Base-by-base conservation (phyloP, 768 basidiomycete genomes). In the Clavaria fumosa region DNA sequence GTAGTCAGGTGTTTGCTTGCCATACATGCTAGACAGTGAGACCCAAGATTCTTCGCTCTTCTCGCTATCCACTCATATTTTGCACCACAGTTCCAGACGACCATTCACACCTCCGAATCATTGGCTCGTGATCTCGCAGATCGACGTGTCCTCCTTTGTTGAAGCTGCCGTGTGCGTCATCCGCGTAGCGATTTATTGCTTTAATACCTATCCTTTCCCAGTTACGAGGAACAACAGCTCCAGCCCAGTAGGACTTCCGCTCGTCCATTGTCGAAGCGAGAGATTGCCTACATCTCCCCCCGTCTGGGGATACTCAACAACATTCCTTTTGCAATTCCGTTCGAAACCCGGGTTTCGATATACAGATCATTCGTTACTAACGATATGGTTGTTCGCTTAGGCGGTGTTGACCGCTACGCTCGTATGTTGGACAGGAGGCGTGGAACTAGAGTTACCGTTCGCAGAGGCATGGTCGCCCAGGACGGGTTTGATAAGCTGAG, bases 321-420 rank as follows among this genome's bases (percentile, higher is more conserved):
- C 56, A 83, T 97, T 40, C 93, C 91, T 0, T 95, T 95, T 58
- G 75, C 88, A 4, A 81, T 97, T 39, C 91, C 93, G 0, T 97
- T 97, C 58, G 77, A 81, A 36, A 72, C 75, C 1, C 76, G 93
- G n/a, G 84, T 96, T 7, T 69, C 74, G 24, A 86, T 96, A 33
- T 93, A 96, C 60, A 69, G 86, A 17, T 64, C 72, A 38, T 95
- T 95, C 53, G 71, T 96, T 34, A 55, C 62, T 30, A 78, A 72
- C 47, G 84, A 91, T 49, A 61, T 53, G 37, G 46, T 45, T 38
- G 35, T 52, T 23, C 50, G 45, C n/a, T n/a, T 9, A 46, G 39
- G 40, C 40, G 9, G 26, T 28, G 14, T 28, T 28, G 14, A 14
- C 9, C 26, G 9, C 26, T 9, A 28, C 14, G 14, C 14, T 9